phyloP scores from a whole-genome alignment of 495 filamentous ascomycete species.

The Diplogelasinospora grovesii region DNA sequence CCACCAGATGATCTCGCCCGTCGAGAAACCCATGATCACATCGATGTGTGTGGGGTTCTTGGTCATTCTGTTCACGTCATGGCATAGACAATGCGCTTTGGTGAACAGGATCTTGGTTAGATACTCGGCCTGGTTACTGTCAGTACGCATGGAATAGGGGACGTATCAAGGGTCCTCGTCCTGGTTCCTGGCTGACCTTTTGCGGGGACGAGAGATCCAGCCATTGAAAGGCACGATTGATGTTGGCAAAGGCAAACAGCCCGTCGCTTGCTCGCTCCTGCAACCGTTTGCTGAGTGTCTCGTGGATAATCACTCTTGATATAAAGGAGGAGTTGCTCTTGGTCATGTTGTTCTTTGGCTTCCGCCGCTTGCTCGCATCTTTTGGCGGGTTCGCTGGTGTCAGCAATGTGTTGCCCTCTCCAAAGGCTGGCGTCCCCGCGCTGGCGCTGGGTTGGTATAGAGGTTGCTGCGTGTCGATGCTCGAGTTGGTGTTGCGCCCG shows the following conservation, averaged over 20 bases:
- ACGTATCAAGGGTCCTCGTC: neutral
- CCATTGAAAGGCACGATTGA: constrained; percentile 85
- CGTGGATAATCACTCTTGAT: constrained; percentile 87
- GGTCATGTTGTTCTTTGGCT: constrained; percentile 94
- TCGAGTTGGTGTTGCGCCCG: constrained; percentile 27
- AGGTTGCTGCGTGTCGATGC: no score
- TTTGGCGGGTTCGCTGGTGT: constrained; percentile 52
- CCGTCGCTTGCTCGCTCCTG: constrained; percentile 72
- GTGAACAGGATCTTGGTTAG: constrained; percentile 94
- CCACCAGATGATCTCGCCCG: constrained; percentile 97
- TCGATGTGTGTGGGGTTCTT: constrained; percentile 77
- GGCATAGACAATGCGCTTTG: constrained; percentile 89
- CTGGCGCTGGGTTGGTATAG: constrained; percentile 24
- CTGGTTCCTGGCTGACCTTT: constrained; percentile 38
- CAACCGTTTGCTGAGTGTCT: constrained; percentile 67
- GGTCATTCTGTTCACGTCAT: constrained; percentile 82
- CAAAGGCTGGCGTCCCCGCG: constrained; percentile 62
- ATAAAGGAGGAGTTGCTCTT: constrained; percentile 98
- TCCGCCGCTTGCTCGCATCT: constrained; percentile 70
- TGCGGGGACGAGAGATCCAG: constrained; percentile 49
- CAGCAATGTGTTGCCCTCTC: constrained; percentile 77
- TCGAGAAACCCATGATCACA: constrained; percentile 90
- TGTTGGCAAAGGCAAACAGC: constrained; percentile 85
- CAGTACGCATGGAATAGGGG: no score
- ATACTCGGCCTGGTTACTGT: constrained; percentile 57